Base-by-base conservation (phyloP, 1,139 yeast species). In the Blastobotrys apis region DNA sequence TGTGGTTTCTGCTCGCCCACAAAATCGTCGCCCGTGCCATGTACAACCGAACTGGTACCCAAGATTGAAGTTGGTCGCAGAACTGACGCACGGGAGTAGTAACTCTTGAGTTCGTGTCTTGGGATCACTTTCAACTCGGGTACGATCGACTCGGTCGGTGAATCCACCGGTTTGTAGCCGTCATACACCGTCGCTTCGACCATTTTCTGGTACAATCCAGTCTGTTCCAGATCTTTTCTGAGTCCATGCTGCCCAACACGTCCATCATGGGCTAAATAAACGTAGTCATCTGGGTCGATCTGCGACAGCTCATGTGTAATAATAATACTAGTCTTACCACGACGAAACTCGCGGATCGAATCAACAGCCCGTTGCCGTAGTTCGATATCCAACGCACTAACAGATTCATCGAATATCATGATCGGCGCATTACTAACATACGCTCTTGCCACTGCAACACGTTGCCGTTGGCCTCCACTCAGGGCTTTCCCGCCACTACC, bases 381-480 rank as follows among this genome's bases (percentile, higher is more conserved):
- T 1, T 55, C 54, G 3, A 64, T 62, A 61, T 90, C 97, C 47
- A 92, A 64, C 0, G 97, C 96, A 47, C 92, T 81, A 3, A 86
- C 68, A 1, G 94, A 77, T 60, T 92, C 98, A 65, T 92, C 98
- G 23, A 88, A 67, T 10, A 92, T 75, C 48, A 92, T 66, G 3
- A 92, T 73, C 0, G 90, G 84, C 0, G 94, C 65, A 55, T 90
- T 75, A 49, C 87, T 71, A 4, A 88, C 53, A 50, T 72, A 73
- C 0, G 97, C 97, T 47, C 97, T 73, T 0, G 97, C 96, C 23
- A 92, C 60, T 0, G 92, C 83, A 3, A 92, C 69, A 47, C 90
- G 68, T 63, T 92, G 98, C 45, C 74, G 76, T 61, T 92, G 96
- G 0, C 98, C 98, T 3, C 97, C 97, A 52, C 96, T 87, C n/a